Evolutionary conservation across 2,329 filamentous ascomycete genomes (phyloP), one percentile per base, ranked within the genome.

Genomic region (Trichophyton mentagrophytes): DNA sequence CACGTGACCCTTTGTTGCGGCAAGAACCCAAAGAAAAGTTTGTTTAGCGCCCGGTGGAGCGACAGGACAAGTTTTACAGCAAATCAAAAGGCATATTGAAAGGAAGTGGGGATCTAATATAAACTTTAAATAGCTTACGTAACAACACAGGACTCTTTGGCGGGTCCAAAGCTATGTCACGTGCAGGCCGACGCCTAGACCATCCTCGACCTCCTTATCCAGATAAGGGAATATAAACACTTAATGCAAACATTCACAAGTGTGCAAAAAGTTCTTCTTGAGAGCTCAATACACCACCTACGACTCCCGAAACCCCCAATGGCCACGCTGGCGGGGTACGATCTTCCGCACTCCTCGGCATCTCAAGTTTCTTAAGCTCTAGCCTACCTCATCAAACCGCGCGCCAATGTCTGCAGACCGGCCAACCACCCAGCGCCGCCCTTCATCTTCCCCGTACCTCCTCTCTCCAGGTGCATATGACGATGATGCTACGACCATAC

Each of bases 401-500:
- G 13, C 17, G 33, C 55, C 33, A 57, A 57, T 57, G 55, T 11
- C 55, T 44, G 17, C 51, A n/a, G 51, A 53, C 47, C 47, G 27
- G 22, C 15, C 15, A 36, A 36, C 22, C 40, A 57, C 17, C 55
- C 36, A 42, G 40, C 55, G 36, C 22, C 55, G 55, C 11, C 55
- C 55, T 44, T 15, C 55, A 6, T 66, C 65, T 25, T 68, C 68
- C 58, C 67, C 68, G 33, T 80, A 79, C 53, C 78, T 87, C 56
- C 81, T 88, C 55, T 86, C 84, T 11, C 84, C 85, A 46, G 72
- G 77, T 63, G 79, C 77, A 56, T 86, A 87, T 76, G 85, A 88
- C 66, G 84, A 85, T 67, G 87, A 89, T 71, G 85, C 84, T 59
- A 76, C 82, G 11, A 88, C 85, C 5, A 74, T 89, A 47, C 81